Evolutionary conservation across 1,139 yeast species (phyloP), one percentile per base, ranked within the genome.

Genomic region (Zygosaccharomyces sapae): DNA sequence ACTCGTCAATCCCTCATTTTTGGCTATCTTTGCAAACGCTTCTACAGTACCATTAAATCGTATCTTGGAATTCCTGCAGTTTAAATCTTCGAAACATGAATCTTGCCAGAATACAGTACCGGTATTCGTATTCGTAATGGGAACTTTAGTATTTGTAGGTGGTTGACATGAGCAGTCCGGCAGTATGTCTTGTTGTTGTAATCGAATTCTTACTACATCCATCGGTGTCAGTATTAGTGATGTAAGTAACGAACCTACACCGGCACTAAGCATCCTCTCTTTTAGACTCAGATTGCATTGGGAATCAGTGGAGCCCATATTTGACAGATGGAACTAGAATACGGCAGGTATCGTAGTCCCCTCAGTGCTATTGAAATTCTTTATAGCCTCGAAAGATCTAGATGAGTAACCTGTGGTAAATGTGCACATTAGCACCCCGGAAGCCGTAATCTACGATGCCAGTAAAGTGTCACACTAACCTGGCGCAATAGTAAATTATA

Each of bases 211-310:
- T 0, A 90, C 87, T 40, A 92, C 97, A 63, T 92, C 98, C 66
- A 92, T 84, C 1, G 98, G 98, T 1, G 97, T 92, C 30, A 90
- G 86, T 45, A 83, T 81, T 41, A 88, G 59, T 0, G 97, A 88
- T 1, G 97, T 92, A 33, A 89, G 65, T n/a, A 92, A 65, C 0
- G 97, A 86, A 2, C 98, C 98, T 42, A 86, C 77, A 60, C 95
- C 85, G 0, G 97, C 97, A 52, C 96, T 86, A 34, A 86, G 67
- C 94, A 89, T 88, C 47, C 90, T 69, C 63, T 88, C 66, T 8
- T 48, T 46, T 8, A 60, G 25, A 3, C 59, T 56, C 38, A 63
- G 47, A 8, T 41, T 41, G 22, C 43, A 44, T 37, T 24, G 20
- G 12, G 46, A 35, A 6, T 42, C 43, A 33, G 41, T 41, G 29